phyloP scores from a whole-genome alignment of 306 rosid genomes.

The Fragaria nilgerrensis region DNA sequence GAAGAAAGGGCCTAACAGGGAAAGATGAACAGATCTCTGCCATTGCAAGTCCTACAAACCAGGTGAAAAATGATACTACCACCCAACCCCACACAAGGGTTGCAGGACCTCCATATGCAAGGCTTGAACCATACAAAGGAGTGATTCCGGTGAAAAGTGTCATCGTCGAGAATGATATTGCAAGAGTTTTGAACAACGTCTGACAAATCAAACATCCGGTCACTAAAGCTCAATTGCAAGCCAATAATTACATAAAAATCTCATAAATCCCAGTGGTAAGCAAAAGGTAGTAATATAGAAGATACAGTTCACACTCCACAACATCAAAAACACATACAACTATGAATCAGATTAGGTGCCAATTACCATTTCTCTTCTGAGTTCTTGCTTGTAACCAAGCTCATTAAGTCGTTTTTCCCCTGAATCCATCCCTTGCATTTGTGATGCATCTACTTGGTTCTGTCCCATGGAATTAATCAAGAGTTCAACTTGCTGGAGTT shows the following conservation, averaged over 20 bases:
- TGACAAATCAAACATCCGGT: slow-evolving; percentile 25
- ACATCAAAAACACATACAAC: background rate
- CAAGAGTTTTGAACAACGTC: slow-evolving; percentile 86
- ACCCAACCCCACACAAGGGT: slow-evolving; percentile 91
- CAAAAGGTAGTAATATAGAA: background rate
- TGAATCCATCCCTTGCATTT: slow-evolving; percentile 48
- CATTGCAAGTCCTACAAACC: slow-evolving; percentile 88
- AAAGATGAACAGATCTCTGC: slow-evolving; percentile 93
- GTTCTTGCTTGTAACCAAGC: slow-evolving; percentile 90
- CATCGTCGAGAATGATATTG: slow-evolving; percentile 88
- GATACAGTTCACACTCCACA: background rate
- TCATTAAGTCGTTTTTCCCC: slow-evolving; percentile 78
- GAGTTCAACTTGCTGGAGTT: background rate
- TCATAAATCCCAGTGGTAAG: background rate
- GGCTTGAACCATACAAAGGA: slow-evolving; percentile 81
- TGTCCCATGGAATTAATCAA: background rate
- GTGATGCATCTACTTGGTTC: slow-evolving; percentile 23
- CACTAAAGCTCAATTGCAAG: background rate
- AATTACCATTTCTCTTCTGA: slow-evolving; percentile 72
- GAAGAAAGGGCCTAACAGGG: slow-evolving; percentile 50
- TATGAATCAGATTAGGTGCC: background rate
- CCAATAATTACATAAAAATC: background rate
- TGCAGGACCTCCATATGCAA: slow-evolving; percentile 84
- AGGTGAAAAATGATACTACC: slow-evolving; percentile 79
- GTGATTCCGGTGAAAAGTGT: slow-evolving; percentile 95